A percentile compares a stretch with the other conserved stretches of the same genome.
These are phyloP conservation scores for Sergeia podlipaevii DNA, from an alignment of 208 protist genomes.

Conservation along the genomic window DNA sequence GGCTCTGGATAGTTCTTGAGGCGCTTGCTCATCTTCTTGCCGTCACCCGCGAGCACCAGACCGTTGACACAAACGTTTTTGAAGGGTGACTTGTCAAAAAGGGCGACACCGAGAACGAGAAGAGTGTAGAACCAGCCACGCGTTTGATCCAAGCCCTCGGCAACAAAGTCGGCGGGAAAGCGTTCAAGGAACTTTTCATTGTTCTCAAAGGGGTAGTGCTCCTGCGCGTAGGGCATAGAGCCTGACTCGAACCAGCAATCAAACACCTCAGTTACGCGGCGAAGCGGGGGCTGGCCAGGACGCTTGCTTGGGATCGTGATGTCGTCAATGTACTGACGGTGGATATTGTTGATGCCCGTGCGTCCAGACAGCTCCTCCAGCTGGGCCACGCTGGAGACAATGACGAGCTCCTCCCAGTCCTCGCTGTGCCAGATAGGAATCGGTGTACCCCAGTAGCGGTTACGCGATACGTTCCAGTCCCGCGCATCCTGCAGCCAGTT, in stretches of 20 bases:
- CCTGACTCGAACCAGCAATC: constrained; percentile 99
- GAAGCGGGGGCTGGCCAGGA: constrained; percentile 82
- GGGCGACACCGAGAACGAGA: constrained; percentile 97
- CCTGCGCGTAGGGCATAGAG: constrained; percentile 99
- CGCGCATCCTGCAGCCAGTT: constrained; percentile 98
- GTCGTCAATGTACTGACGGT: constrained; percentile 97
- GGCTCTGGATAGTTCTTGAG: constrained; percentile 99
- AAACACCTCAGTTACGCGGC: constrained; percentile 97
- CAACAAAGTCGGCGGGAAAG: constrained; percentile 99
- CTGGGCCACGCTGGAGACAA: constrained; percentile 96
- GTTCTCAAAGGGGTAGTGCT: constrained; percentile 99
- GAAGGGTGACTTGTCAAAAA: constrained; percentile 98
- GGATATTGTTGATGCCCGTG: constrained; percentile 93
- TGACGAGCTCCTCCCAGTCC: constrained; percentile 96
- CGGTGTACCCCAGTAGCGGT: constrained; percentile 99
- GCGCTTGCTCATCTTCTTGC: constrained; percentile 99
- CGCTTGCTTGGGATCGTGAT: constrained; percentile 97
- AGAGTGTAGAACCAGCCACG: constrained; percentile 99
- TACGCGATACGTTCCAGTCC: constrained; percentile 99
- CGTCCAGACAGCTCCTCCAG: constrained; percentile 94
- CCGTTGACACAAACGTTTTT: constrained; percentile 99
- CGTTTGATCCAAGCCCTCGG: constrained; percentile 98
- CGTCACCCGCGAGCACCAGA: constrained; percentile 97
- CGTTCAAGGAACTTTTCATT: constrained; percentile 88
- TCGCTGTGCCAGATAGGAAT: constrained; percentile 99